phyloP scores from a whole-genome alignment of 345 rosid species.

The Cardamine chenopodiifolia region DNA sequence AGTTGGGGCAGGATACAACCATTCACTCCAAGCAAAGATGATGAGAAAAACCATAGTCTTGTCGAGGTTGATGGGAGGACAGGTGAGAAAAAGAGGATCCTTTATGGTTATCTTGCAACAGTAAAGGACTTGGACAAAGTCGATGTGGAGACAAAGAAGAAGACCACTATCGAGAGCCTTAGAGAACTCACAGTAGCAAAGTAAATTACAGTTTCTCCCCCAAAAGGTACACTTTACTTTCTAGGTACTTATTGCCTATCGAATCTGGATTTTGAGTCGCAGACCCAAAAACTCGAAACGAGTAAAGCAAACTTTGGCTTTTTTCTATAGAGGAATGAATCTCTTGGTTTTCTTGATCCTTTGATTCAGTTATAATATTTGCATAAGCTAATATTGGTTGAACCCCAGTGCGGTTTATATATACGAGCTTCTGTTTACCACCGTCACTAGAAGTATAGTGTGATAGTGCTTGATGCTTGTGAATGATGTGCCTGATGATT shows the following conservation, averaged over 20 bases:
- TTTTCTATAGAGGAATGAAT: background rate
- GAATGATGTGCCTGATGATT: conserved; percentile 9
- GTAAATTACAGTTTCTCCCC: conserved; percentile 44
- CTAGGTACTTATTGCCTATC: conserved; percentile 19
- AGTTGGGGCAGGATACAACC: conserved; percentile 71
- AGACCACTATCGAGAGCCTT: conserved; percentile 67
- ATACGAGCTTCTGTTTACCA: conserved; percentile 20
- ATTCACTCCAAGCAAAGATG: conserved; percentile 64
- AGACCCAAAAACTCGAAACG: conserved; percentile 8
- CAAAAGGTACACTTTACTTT: conserved; percentile 40
- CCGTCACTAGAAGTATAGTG: conserved; percentile 1
- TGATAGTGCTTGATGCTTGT: conserved; percentile 27
- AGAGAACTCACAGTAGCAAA: conserved; percentile 57
- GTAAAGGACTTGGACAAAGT: conserved; percentile 73
- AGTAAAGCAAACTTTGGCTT: conserved; percentile 11
- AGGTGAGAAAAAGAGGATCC: conserved; percentile 74
- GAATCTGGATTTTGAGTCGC: conserved; percentile 27
- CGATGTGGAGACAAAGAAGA: conserved; percentile 84
- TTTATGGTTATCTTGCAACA: conserved; percentile 82
- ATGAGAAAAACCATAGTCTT: conserved; percentile 73
- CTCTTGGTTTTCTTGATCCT: conserved; percentile 19
- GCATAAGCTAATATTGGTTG: conserved; percentile 20
- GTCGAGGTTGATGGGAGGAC: conserved; percentile 66
- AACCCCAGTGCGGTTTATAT: background rate
- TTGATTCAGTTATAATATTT: conserved; percentile 25